A percentile compares a stretch with the other conserved stretches of the same genome.
phyloP scores from a whole-genome alignment of 1,139 yeast genomes.

The Hansenula sp. region DNA sequence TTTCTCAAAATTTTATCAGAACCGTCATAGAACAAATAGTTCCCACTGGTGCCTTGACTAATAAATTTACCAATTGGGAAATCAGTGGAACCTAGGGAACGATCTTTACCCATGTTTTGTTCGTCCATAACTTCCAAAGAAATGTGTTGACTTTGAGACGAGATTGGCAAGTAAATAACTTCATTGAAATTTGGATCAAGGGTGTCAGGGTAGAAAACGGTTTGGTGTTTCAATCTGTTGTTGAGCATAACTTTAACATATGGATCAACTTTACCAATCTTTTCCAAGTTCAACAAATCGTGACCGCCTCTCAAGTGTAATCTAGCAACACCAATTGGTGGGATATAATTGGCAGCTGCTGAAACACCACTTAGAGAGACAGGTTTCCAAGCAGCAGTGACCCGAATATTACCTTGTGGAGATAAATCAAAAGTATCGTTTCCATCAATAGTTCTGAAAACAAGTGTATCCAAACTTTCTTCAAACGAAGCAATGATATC shows the following conservation, averaged over 20 bases:
- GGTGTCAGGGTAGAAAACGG: conserved; percentile 53
- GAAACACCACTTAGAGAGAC: conserved; percentile 50
- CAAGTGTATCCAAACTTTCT: conserved; percentile 50
- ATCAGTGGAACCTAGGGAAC: conserved; percentile 57
- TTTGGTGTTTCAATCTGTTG: conserved; percentile 53
- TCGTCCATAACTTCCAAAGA: conserved; percentile 61
- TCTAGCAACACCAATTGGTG: conserved; percentile 66
- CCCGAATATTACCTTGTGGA: conserved; percentile 48
- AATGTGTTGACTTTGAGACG: conserved; percentile 58
- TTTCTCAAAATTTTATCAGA: conserved; percentile 36
- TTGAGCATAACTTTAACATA: conserved; percentile 56
- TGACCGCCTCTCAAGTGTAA: conserved; percentile 52
- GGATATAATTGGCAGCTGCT: conserved; percentile 39
- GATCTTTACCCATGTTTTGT: conserved; percentile 59
- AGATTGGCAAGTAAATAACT: conserved; percentile 58
- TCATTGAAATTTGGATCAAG: conserved; percentile 54
- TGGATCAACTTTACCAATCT: conserved; percentile 72
- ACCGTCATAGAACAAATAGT: conserved; percentile 50
- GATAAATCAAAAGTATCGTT: conserved; percentile 47
- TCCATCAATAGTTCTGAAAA: conserved; percentile 46
- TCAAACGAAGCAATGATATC: conserved; percentile 50
- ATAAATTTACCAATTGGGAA: conserved; percentile 48
- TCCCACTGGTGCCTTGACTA: conserved; percentile 43
- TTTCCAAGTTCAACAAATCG: conserved; percentile 56
- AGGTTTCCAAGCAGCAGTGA: conserved; percentile 71